Conservation (phyloP, 352 stramenopile genomes). For the Globisporangium alternatum region DNA sequence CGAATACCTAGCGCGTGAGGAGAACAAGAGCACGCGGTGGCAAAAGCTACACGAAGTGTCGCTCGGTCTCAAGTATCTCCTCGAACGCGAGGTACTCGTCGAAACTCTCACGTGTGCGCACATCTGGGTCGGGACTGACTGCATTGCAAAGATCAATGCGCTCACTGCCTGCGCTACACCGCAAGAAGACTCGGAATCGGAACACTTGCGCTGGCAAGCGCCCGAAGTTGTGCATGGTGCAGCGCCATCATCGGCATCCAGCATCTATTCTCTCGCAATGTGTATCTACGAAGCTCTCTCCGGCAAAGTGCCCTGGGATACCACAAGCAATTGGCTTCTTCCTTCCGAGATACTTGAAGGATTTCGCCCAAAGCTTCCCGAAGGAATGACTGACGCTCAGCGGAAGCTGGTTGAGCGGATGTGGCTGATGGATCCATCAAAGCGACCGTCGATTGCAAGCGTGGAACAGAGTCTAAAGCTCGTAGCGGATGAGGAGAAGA, state of each 20-base stretch:
- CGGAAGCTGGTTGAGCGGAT: background rate
- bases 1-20: background rate
- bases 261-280: slow-evolving; percentile 7
- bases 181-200: background rate
- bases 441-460: background rate
- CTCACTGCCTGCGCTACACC: background rate
- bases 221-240: background rate
- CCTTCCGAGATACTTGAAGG: background rate
- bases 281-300: background rate
- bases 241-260: background rate
- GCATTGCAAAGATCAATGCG: slow-evolving; percentile 1
- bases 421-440: background rate
- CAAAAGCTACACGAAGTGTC: slow-evolving; percentile 10
- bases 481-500: background rate
- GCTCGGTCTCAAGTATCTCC: slow-evolving; percentile 34
- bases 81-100: background rate
- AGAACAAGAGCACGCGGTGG: background rate
- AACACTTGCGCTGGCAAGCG: background rate
- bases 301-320: background rate
- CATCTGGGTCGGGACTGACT: slow-evolving; percentile 1
- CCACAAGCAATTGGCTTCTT: background rate
- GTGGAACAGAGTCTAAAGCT: background rate
- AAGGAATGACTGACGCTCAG: background rate
- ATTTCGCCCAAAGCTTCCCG: background rate
- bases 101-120: background rate